phyloP scores from a whole-genome alignment of 2,329 filamentous ascomycete species.

The Fusarium sambucinum region DNA sequence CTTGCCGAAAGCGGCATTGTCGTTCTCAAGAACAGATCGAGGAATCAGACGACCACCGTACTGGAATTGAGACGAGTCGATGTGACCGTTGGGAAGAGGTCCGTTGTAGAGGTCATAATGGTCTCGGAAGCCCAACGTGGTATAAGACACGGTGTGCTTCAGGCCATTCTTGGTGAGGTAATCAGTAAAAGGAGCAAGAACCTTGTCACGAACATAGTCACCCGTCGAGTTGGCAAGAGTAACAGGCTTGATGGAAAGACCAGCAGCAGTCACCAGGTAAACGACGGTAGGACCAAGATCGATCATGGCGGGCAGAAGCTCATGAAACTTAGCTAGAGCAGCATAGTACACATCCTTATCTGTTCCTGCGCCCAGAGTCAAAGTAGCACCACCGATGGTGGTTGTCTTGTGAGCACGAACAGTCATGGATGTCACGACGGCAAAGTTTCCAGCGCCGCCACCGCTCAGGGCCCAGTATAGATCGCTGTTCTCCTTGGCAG shows the following conservation, averaged over 20 bases:
- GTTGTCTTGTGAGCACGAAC: constrained; percentile 62
- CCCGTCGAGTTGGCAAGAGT: constrained; percentile 59
- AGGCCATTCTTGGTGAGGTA: constrained; percentile 33
- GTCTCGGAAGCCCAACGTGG: constrained; percentile 49
- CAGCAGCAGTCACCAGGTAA: constrained; percentile 49
- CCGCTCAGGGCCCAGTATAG: constrained; percentile 74
- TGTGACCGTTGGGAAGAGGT: constrained; percentile 56
- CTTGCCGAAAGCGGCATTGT: constrained; percentile 49
- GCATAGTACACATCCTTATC: constrained; percentile 36
- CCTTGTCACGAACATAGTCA: constrained; percentile 53
- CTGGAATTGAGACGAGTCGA: constrained; percentile 46
- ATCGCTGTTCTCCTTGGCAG: constrained; percentile 61
- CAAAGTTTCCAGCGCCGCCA: constrained; percentile 71
- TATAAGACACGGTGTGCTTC: constrained; percentile 31
- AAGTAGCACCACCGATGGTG: constrained; percentile 51
- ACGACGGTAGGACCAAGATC: constrained; percentile 62
- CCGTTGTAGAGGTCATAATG: constrained; percentile 59
- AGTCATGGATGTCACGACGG: constrained; percentile 67
- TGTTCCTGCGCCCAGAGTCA: constrained; percentile 22
- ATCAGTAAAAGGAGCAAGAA: constrained; percentile 53
- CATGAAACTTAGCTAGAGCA: constrained; percentile 43
- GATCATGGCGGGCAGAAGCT: constrained; percentile 54
- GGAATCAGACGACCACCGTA: constrained; percentile 61
- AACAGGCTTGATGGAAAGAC: constrained; percentile 59
- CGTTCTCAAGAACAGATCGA: constrained; percentile 50